phyloP scores from a whole-genome alignment of 2,329 filamentous ascomycete genomes.

The Claviceps capensis region DNA sequence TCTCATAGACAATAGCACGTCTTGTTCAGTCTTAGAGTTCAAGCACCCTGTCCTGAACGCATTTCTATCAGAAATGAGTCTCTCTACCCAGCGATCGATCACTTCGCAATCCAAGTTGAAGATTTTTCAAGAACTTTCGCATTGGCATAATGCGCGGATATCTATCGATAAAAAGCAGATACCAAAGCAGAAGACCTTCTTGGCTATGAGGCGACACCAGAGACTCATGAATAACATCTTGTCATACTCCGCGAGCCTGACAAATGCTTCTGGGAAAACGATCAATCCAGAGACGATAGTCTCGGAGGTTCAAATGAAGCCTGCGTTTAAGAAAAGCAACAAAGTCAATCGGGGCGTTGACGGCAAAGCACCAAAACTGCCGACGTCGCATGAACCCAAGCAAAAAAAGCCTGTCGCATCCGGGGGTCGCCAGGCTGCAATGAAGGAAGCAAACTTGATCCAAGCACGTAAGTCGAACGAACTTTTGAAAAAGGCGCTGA shows the following conservation, averaged over 20 bases:
- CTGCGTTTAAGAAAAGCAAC: background rate
- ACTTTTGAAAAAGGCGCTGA: background rate
- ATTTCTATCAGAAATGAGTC: background rate
- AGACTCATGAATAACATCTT: background rate
- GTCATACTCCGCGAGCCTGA: background rate
- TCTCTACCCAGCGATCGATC: background rate
- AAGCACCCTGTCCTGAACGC: background rate
- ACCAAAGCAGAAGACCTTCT: background rate
- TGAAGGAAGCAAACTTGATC: slow-evolving; percentile 19
- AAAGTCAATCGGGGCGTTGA: background rate
- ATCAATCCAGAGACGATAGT: background rate
- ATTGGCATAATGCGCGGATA: background rate
- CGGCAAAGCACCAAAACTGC: background rate
- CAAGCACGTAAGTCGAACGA: slow-evolving; percentile 18
- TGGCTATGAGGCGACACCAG: background rate
- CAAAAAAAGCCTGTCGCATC: background rate
- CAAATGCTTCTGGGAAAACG: background rate
- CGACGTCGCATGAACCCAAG: background rate
- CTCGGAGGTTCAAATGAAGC: background rate
- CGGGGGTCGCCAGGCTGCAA: slow-evolving; percentile 24
- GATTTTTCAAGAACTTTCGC: background rate
- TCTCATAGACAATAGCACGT: too few species aligned
- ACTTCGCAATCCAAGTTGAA: background rate
- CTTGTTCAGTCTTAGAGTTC: background rate
- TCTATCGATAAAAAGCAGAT: background rate